Percentiles rank a stretch among this genome's conserved stretches.
phyloP scores from a whole-genome alignment of 2,329 filamentous ascomycete species.

The Monilinia aucupariae region DNA sequence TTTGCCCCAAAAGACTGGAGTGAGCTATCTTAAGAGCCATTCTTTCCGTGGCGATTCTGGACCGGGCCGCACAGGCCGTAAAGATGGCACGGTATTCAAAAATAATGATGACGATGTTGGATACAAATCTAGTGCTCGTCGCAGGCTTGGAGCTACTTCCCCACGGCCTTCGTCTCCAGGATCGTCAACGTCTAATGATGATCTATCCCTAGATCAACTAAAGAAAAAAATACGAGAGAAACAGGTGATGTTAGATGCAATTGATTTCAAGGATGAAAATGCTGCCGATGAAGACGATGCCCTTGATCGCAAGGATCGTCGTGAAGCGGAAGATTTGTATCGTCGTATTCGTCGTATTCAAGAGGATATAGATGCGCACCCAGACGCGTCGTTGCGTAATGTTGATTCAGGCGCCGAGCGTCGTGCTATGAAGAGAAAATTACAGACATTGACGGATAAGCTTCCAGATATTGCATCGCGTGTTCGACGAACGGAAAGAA shows the following conservation, averaged over 20 bases:
- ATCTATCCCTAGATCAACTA: constrained; percentile 79
- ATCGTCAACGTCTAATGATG: constrained; percentile 67
- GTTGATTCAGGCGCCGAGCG: constrained; percentile 85
- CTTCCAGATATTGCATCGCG: constrained; percentile 89
- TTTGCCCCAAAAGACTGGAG: constrained; percentile 92
- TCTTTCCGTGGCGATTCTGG: constrained; percentile 70
- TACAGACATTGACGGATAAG: constrained; percentile 83
- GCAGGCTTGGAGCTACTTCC: constrained; percentile 66
- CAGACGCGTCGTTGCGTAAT: constrained; percentile 64
- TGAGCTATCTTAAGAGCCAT: constrained; percentile 93
- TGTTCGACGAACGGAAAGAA: constrained; percentile 83
- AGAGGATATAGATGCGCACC: constrained; percentile 89
- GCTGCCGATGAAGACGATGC: constrained; percentile 85
- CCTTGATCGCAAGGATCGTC: constrained; percentile 81
- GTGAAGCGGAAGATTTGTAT: constrained; percentile 91
- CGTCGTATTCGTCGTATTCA: constrained; percentile 85
- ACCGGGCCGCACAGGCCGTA: constrained; percentile 58
- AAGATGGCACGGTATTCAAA: constrained; percentile 94
- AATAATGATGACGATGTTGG: constrained; percentile 92
- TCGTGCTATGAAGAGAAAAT: constrained; percentile 77
- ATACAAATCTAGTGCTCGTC: constrained; percentile 89
- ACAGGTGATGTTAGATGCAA: constrained; percentile 87
- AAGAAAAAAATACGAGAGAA: constrained; percentile 91
- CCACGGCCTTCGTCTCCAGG: constrained; percentile 74
- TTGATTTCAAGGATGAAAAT: constrained; percentile 93